These are phyloP conservation scores for Gryganskiella cystojenkinii DNA, from an alignment of 192 early-diverging fungal genomes.

Conservation along the genomic window DNA sequence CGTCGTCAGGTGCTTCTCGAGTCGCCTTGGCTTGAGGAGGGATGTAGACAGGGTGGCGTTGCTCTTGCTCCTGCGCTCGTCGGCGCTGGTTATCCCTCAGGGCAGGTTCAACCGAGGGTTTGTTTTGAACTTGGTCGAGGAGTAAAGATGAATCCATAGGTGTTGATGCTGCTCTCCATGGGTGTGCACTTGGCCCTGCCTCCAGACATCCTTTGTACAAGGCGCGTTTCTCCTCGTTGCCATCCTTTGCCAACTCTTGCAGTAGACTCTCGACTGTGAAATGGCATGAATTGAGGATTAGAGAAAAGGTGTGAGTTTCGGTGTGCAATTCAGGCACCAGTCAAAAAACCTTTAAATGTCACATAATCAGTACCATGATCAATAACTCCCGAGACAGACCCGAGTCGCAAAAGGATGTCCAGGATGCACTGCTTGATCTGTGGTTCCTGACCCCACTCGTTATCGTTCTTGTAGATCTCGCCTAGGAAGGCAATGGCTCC, in stretches of 20 bases:
- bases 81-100: not conserved
- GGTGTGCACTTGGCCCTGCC: not conserved
- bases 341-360: not conserved
- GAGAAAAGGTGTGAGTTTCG: no score
- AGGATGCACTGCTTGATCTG: slow-evolving; percentile 9
- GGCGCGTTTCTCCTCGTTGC: not conserved
- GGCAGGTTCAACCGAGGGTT: not conserved
- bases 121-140: slow-evolving; percentile 7
- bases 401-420: slow-evolving; percentile 6
- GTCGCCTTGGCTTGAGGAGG: slow-evolving; percentile 26
- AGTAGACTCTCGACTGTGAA: not conserved
- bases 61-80: not conserved
- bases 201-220: not conserved
- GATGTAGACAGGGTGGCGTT: slow-evolving; percentile 10
- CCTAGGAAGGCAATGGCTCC: slow-evolving; percentile 12
- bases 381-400: not conserved
- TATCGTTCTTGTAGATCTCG: slow-evolving; percentile 6
- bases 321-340: no score
- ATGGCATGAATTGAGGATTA: not conserved
- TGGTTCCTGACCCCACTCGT: slow-evolving; percentile 1
- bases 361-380: not conserved
- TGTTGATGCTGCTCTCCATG: not conserved
- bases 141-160: not conserved
- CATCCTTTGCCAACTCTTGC: not conserved
- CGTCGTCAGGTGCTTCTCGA: not conserved